Base-by-base conservation (phyloP, 805 yeast species). In the Candida parachauliodes region DNA sequence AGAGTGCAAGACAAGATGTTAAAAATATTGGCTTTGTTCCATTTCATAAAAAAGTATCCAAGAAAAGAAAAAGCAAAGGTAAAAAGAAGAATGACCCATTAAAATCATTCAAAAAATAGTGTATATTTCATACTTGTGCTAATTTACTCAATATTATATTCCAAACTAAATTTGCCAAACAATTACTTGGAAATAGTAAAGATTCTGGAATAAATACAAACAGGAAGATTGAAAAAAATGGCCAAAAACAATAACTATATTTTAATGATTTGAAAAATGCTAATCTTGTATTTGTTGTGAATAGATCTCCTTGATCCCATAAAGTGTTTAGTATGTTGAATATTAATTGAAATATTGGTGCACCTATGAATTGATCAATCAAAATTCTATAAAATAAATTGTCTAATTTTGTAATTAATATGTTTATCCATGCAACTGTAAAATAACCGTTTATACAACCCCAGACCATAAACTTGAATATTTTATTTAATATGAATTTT, bases 11-110 rank as follows among this genome's bases (percentile, higher is more conserved):
- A 55, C 57, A 67, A 25, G 64, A 66, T 24, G 72, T 70, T 40
- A 65, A 71, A 23, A 74, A 74, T 43, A 57, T 83, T 39, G 87
- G 87, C 3, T 84, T 83, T 51, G 81, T 83, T 27, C 91, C 94
- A 12, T 83, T 83, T 64, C 76, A 72, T 47, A 79, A 78, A 48
- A 75, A 61, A 49, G 72, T 70, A 17, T 54, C 55, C 31, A 74
- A 75, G 66, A 65, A 39, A 64, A 58, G 48, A 60, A 55, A 46
- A 10, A 55, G 60, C 44, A 34, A 35, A 18, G 59, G 61, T 24
- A 54, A 68, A 27, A 72, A 60, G 41, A 78, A 76, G 55, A 58
- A 67, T 14, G 83, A 83, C 58, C 87, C 89, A n/a, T 67, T 83
- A 51, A 83, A 80, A 57, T 73, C 62, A 5, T 59, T 62, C 40